A percentile compares a stretch with the other conserved stretches of the same genome.
phyloP scores from a whole-genome alignment of 805 yeast species.

The Torulaspora gathmanii region DNA sequence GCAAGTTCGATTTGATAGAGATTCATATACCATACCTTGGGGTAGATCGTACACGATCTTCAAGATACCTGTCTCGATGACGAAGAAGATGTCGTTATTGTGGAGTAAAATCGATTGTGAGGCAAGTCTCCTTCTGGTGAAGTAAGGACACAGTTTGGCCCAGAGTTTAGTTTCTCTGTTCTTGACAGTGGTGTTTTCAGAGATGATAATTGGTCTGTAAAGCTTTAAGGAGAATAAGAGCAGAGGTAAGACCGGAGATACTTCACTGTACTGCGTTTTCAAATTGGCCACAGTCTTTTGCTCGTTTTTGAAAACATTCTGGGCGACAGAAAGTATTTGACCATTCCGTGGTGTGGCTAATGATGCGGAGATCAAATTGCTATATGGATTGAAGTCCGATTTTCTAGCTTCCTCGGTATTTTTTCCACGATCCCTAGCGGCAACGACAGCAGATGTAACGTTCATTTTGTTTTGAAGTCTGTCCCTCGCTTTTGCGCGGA shows the following conservation, averaged over 20 bases:
- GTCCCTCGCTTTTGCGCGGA: constrained; percentile 30
- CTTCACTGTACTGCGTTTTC: constrained; percentile 17
- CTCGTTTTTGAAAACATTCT: constrained; percentile 32
- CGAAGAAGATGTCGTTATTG: constrained; percentile 41
- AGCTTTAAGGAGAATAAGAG: constrained; percentile 29
- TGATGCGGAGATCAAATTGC: constrained; percentile 22
- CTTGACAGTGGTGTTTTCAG: constrained; percentile 32
- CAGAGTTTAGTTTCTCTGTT: constrained; percentile 51
- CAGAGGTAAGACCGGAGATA: constrained; percentile 29
- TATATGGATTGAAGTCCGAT: constrained; percentile 1
- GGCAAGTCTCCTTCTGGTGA: constrained; percentile 47
- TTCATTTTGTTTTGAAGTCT: constrained; percentile 12
- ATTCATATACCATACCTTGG: constrained; percentile 41
- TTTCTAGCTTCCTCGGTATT: constrained; percentile 3
- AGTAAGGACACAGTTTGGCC: constrained; percentile 54
- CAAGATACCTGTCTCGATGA: constrained; percentile 54
- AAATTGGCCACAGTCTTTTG: constrained; percentile 24
- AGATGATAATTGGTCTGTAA: constrained; percentile 27
- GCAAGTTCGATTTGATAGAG: constrained; percentile 52
- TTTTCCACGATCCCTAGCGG: constrained; percentile 10
- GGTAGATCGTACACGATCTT: constrained; percentile 49
- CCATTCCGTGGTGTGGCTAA: constrained; percentile 41
- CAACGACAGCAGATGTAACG: constrained; percentile 9
- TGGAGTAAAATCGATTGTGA: constrained; percentile 43
- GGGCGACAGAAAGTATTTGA: constrained; percentile 40